phyloP scores from a whole-genome alignment of 352 stramenopile genomes.

The Thalassiosira ordinaria region DNA sequence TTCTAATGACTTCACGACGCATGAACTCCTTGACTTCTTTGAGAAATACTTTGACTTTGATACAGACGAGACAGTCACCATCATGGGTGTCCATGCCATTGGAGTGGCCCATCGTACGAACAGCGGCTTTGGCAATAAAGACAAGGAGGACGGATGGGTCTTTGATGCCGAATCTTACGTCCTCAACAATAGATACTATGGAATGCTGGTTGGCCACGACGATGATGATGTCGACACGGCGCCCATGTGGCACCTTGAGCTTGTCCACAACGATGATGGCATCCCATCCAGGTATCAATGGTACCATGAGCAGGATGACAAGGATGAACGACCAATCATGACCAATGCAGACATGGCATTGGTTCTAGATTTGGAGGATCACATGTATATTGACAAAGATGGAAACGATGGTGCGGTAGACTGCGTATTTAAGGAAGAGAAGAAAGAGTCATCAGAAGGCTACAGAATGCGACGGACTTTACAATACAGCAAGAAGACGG shows the following conservation, averaged over 20 bases:
- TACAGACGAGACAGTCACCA: constrained; percentile 44
- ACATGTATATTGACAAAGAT: constrained; percentile 8
- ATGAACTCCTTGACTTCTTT: constrained; percentile 38
- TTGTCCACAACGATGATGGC: constrained; percentile 25
- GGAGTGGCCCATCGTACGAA: constrained; percentile 15
- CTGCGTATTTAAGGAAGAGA: constrained; percentile 7
- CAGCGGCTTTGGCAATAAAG: constrained; percentile 14
- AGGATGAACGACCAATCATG: constrained; percentile 35
- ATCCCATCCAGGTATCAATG: constrained; percentile 59
- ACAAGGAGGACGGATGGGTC: constrained; percentile 31
- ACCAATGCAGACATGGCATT: constrained; percentile 57
- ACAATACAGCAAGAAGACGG: background rate
- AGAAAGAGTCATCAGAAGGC: background rate
- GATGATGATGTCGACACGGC: background rate
- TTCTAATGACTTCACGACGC: constrained; percentile 21
- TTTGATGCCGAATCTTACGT: constrained; percentile 40
- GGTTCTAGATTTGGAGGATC: constrained; percentile 32
- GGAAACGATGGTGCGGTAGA: background rate
- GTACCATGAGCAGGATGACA: constrained; percentile 1
- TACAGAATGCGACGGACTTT: too few species aligned
- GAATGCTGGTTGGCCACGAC: constrained; percentile 26
- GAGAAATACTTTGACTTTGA: constrained; percentile 50
- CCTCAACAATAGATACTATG: constrained; percentile 61
- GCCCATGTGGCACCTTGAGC: constrained; percentile 15
- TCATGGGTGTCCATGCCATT: constrained; percentile 67